Conservation (phyloP, 768 basidiomycete species). For the Russula lepida region DNA sequence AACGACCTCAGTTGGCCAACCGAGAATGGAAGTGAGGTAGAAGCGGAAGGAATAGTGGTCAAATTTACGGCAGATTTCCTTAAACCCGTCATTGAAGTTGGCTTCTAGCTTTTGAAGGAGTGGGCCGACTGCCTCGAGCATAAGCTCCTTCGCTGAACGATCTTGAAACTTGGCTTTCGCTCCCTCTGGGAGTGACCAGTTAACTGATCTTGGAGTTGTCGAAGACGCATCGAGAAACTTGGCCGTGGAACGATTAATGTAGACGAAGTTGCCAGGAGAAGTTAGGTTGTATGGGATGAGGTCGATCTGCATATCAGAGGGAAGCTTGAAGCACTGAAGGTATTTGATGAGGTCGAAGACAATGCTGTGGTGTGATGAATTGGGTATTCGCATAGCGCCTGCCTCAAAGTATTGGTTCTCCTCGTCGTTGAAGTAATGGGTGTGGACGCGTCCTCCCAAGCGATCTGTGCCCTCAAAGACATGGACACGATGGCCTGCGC, state of each 20-base stretch:
- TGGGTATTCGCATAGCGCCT: conserved; percentile 22
- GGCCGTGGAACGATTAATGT: conserved; percentile 11
- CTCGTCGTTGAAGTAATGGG: conserved; percentile 19
- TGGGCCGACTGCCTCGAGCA: conserved; percentile 14
- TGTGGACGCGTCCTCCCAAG: conserved; percentile 18
- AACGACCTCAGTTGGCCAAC: conserved; percentile 20
- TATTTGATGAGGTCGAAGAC: conserved; percentile 16
- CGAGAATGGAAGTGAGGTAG: conserved; percentile 14
- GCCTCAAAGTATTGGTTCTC: conserved; percentile 21
- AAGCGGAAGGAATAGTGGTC: conserved; percentile 22
- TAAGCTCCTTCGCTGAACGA: conserved; percentile 16
- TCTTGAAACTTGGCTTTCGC: conserved; percentile 3
- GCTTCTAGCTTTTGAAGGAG: conserved; percentile 11
- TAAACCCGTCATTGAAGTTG: conserved; percentile 18
- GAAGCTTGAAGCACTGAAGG: neutral
- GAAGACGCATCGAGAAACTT: neutral
- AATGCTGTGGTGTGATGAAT: conserved; percentile 14
- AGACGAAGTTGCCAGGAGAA: conserved; percentile 18
- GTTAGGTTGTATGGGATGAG: conserved; percentile 19
- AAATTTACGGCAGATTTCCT: conserved; percentile 15
- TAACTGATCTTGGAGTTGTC: conserved; percentile 4
- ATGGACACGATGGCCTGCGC: conserved; percentile 14
- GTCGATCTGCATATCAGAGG: conserved; percentile 10
- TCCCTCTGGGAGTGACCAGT: conserved; percentile 11
- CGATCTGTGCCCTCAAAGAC: conserved; percentile 17